Evolutionary conservation across 2,329 filamentous ascomycete species (phyloP), one percentile per base, ranked within the genome.

Genomic region (Botryotinia convoluta): DNA sequence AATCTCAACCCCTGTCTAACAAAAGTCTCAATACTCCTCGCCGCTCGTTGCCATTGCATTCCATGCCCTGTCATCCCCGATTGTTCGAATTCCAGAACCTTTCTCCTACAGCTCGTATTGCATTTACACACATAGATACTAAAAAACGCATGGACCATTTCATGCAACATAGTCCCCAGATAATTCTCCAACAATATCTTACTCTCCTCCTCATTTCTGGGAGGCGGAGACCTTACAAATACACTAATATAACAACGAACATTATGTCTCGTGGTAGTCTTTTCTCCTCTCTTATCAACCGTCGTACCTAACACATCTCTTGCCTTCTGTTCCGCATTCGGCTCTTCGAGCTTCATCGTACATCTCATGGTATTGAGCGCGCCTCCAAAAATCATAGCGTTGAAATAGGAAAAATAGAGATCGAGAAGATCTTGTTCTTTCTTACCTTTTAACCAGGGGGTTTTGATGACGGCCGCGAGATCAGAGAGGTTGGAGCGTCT

Each of bases 101-200:
- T 44, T 18, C 20, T 29, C 18, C 39, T 12, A 51, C 71, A 72
- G 0, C 7, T 16, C 3, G 3, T 9, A 22, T 68, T 60, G n/a
- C 71, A 72, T 35, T 72, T 72, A 32, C 71, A 72, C 8, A 72
- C 71, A 48, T 72, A 72, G n/a, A 72, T 68, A 26, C 71, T 69
- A n/a, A 72, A 72, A 39, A 72, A 72, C 1, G 71, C 71, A 48
- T 72, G 71, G 7, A 72, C 22, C 71, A 72, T 72, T 39, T 72
- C 71, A 39, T 72, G 71, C 63, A 72, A 45, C 63, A 72, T 48
- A 22, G 71, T 72, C 2, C 71, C 71, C 16, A 72, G 20, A 42
- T 72, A 72, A 48, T 68, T 67, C 44, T 32, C 37, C 18, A 72
- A 57, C 6, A 68, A 64, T 1, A 48, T 16, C 29, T 61, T 42